Evolutionary conservation across 371 early-diverging fungal genomes (phyloP), one percentile per base, ranked within the genome.

Genomic region (Syncephalis fuscata): DNA sequence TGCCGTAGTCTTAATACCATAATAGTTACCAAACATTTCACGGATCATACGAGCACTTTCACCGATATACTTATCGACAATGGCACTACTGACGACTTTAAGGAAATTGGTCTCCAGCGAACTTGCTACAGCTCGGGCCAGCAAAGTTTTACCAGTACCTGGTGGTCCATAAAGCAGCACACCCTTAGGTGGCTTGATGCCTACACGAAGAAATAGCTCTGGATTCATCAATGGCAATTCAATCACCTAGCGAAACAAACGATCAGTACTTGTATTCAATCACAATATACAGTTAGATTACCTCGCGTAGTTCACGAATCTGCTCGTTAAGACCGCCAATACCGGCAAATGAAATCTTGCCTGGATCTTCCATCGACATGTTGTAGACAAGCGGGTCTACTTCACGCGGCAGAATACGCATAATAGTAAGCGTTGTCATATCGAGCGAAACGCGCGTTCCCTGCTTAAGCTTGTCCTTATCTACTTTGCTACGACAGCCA

Each of bases 21-120:
- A 8, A 11, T 10, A 55, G 63, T 44, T 71, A 80, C 82, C 88
- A 80, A 99, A 98, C 98, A 99, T 98, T 68, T 98, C 98, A 51
- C 99, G 74, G 48, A 98, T 84, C 51, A 99, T 70, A 55, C 98
- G 72, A 42, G 94, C 92, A 64, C 88, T 88, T 67, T 99, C 99
- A 56, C 99, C 98, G 65, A 98, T 97, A 65, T 98, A 98, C 68
- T 98, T 98, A 71, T 98, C 98, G n/a, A 98, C 97, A 59, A 98
- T 90, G 5, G 98, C 95, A 63, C 86, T 85, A 19, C 89, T 85
- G 0, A 98, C 96, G 0, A 99, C 92, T 61, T 96, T 95, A 27
- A 99, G 64, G 61, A 99, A 99, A 58, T 92, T 95, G 53, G 88
- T 92, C 61, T 96, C 94, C 41, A 98, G 63, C 9, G 93, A 92